phyloP scores from a whole-genome alignment of 208 protist genomes.

The Vickermania ingenoplastis region DNA sequence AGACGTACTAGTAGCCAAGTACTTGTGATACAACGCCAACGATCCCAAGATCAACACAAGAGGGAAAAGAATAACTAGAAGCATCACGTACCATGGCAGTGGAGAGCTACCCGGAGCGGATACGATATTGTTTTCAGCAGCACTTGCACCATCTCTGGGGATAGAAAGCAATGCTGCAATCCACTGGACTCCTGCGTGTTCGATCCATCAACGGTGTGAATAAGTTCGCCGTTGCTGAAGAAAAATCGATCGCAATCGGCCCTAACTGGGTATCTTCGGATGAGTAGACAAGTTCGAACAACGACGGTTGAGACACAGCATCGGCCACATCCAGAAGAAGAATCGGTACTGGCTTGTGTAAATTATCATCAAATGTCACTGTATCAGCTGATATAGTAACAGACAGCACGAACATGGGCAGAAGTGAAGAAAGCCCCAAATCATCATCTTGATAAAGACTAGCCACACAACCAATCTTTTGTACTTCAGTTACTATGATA shows the following conservation, averaged over 20 bases:
- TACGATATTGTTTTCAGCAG: no score
- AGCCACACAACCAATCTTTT: neutral
- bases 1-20: no score
- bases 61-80: neutral
- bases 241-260: neutral
- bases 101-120: no score
- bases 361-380: neutral
- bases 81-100: neutral
- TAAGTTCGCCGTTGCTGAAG: neutral
- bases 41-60: neutral
- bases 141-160: neutral
- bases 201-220: neutral
- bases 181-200: neutral
- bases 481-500: neutral
- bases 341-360: neutral
- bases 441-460: neutral
- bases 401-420: neutral
- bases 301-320: neutral
- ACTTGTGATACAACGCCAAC: conserved; percentile 3
- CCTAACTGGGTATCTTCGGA: neutral
- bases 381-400: neutral
- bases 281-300: neutral
- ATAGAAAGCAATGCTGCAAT: neutral
- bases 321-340: neutral
- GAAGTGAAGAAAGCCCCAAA: neutral